These are phyloP conservation scores for Candida dendrica DNA, from an alignment of 805 yeast species.

Conservation along the genomic window DNA sequence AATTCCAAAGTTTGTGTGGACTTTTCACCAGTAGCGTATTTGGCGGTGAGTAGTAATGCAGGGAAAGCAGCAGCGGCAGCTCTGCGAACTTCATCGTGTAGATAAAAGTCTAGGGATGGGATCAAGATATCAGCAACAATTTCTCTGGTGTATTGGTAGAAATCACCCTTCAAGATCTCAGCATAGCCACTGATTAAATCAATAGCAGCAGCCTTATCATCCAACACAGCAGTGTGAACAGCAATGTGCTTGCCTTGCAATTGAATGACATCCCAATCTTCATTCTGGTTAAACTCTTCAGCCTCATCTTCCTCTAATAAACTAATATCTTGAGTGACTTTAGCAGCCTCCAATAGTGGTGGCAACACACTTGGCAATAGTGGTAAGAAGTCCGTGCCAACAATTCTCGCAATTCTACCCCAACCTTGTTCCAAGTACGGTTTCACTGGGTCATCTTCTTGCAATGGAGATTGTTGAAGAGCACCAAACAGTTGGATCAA, in stretches of 20 bases:
- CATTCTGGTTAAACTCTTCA: conserved; percentile 73
- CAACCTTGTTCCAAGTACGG: conserved; percentile 90
- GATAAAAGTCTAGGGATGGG: conserved; percentile 85
- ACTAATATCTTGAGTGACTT: conserved; percentile 82
- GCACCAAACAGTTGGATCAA: conserved; percentile 63
- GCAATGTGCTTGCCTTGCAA: conserved; percentile 90
- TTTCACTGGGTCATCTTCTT: conserved; percentile 80
- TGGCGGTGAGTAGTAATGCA: conserved; percentile 59
- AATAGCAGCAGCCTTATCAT: conserved; percentile 89
- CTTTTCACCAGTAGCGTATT: conserved; percentile 37
- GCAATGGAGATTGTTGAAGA: conserved; percentile 54
- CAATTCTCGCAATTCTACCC: conserved; percentile 85
- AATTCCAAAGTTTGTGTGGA: conserved; percentile 56
- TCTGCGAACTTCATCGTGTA: conserved; percentile 91
- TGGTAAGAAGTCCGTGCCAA: conserved; percentile 83
- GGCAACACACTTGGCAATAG: conserved; percentile 81
- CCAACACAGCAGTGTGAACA: conserved; percentile 88
- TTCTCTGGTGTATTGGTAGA: conserved; percentile 76
- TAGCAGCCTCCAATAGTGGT: conserved; percentile 79
- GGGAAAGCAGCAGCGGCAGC: conserved; percentile 86
- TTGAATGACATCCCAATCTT: conserved; percentile 93
- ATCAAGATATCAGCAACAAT: conserved; percentile 71
- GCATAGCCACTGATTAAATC: conserved; percentile 83
- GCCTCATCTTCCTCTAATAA: conserved; percentile 85
- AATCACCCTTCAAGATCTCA: conserved; percentile 70